These are phyloP conservation scores for Thielaviopsis euricoi DNA, from an alignment of 2,329 filamentous ascomycete species.

Conservation along the genomic window DNA sequence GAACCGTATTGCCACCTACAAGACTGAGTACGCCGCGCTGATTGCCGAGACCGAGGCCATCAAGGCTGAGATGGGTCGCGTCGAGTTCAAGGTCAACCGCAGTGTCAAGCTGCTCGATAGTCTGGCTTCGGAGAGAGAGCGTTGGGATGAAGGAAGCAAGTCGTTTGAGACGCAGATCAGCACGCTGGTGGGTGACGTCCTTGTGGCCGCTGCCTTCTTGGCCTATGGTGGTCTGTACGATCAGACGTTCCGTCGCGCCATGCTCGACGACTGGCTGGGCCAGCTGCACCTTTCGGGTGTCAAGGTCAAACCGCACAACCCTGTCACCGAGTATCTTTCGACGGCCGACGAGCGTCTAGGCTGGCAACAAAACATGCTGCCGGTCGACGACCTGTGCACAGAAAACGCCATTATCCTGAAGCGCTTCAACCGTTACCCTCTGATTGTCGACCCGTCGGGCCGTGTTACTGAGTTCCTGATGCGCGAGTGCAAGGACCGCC, in stretches of 20 bases:
- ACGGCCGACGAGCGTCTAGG: slow-evolving; percentile 86
- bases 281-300: slow-evolving; percentile 89
- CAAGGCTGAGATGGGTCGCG: slow-evolving; percentile 89
- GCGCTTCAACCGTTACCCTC: slow-evolving; percentile 93
- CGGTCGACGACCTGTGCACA: slow-evolving; percentile 93
- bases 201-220: slow-evolving; percentile 91
- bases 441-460: slow-evolving; percentile 96
- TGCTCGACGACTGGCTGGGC: slow-evolving; percentile 95
- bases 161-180: slow-evolving; percentile 97
- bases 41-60: slow-evolving; percentile 96
- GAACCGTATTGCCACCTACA: slow-evolving; percentile 83
- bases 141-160: slow-evolving; percentile 95
- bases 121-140: slow-evolving; percentile 76
- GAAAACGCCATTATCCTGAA: slow-evolving; percentile 97
- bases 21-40: slow-evolving; percentile 84
- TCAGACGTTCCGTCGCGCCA: slow-evolving; percentile 91
- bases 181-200: slow-evolving; percentile 86
- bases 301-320: slow-evolving; percentile 82
- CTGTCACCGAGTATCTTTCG: slow-evolving; percentile 89
- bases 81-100: slow-evolving; percentile 95
- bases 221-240: slow-evolving; percentile 96
- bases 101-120: slow-evolving; percentile 90
- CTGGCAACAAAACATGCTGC: slow-evolving; percentile 88
- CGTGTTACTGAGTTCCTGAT: slow-evolving; percentile 89
- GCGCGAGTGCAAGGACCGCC: slow-evolving; percentile 83